Conservation (phyloP, 306 rosid species). For the Acacia confusa region DNA sequence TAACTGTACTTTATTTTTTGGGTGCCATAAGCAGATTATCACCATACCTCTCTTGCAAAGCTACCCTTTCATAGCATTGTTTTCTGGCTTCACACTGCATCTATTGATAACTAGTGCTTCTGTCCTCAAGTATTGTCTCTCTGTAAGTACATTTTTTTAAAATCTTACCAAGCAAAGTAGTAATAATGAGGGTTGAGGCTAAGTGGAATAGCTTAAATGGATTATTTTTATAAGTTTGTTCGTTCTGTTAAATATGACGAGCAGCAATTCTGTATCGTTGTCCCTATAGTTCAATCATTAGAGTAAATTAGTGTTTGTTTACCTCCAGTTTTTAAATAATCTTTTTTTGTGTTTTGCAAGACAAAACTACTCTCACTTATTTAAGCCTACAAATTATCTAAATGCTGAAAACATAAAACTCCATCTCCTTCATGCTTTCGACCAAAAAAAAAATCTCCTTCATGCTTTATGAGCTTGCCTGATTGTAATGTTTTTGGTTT, state of each 20-base stretch:
- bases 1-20: background rate
- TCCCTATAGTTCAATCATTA: no score
- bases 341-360: no score
- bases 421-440: background rate
- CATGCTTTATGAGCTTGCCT: background rate
- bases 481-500: no score
- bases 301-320: background rate
- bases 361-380: no score
- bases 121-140: conserved; percentile 43
- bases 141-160: conserved; percentile 51
- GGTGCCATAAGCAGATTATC: conserved; percentile 45
- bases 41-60: conserved; percentile 66
- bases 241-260: background rate
- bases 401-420: background rate
- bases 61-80: conserved; percentile 53
- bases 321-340: no score
- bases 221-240: background rate
- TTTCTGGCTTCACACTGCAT: conserved; percentile 51
- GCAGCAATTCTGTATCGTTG: background rate
- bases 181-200: background rate
- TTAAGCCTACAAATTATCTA: background rate
- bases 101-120: conserved; percentile 48
- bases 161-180: background rate
- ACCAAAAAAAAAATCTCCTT: no score
- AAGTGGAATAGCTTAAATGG: background rate